Percentiles rank a stretch among this genome's conserved stretches.
These are phyloP conservation scores for Populus ilicifolia DNA, from an alignment of 345 rosid species.

Conservation along the genomic window DNA sequence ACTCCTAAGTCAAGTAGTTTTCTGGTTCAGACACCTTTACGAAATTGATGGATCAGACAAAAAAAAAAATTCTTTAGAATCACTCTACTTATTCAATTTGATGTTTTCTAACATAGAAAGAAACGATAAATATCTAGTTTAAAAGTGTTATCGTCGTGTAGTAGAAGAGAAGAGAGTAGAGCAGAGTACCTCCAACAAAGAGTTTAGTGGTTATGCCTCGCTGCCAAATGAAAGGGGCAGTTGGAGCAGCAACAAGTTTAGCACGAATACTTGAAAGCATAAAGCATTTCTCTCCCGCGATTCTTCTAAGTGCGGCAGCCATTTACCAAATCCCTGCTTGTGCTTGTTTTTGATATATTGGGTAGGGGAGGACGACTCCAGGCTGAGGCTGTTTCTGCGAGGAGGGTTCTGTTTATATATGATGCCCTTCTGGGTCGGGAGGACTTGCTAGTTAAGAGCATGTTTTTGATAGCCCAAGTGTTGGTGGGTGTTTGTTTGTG, in stretches of 20 bases:
- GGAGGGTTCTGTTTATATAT: too few species aligned
- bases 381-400: too few species aligned
- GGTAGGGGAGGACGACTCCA: not conserved
- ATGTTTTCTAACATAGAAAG: not conserved
- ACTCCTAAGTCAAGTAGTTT: not conserved
- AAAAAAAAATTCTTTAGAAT: not conserved
- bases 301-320: slow-evolving; percentile 50
- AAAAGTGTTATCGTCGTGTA: not conserved
- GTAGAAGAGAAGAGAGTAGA: not conserved
- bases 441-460: too few species aligned
- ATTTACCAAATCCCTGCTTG: not conserved
- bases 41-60: not conserved
- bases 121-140: not conserved
- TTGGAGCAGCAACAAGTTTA: slow-evolving; percentile 27
- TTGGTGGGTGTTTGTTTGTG: too few species aligned
- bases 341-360: not conserved
- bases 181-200: slow-evolving; percentile 60
- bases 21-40: slow-evolving; percentile 7
- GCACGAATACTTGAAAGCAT: not conserved
- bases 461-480: too few species aligned
- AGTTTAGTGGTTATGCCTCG: slow-evolving; percentile 73
- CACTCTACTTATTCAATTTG: not conserved
- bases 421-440: too few species aligned
- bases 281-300: slow-evolving; percentile 25
- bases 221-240: slow-evolving; percentile 28